Base-by-base conservation (phyloP, 2,329 filamentous ascomycete species). In the Didymosphaeria variabile region DNA sequence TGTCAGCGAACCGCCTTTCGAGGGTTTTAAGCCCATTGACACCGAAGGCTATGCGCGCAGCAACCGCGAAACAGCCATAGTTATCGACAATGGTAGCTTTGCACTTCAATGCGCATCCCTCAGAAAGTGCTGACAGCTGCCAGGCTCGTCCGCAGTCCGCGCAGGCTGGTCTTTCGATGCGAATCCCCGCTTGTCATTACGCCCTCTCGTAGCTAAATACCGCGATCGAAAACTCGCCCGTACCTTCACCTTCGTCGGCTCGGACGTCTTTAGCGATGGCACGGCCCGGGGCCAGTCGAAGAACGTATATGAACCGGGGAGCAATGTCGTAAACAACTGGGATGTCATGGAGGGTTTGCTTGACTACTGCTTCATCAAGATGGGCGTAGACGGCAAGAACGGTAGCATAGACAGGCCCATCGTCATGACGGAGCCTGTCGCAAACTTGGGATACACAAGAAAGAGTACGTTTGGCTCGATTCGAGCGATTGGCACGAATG, bases 101-200 rank as follows among this genome's bases (percentile, higher is more conserved):
- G 21, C 51, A 44, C 31, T 23, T 52, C 51, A 49, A 38, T 52
- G 51, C 52, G 56, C 34, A 53, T 55, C 26, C 54, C 49, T 32
- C 47, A 13, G 36, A 55, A 36, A 42, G 45, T 55, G 50, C 68
- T 71, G 58, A 77, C 59, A 52, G 32, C 26, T 46, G 23, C 31
- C 70, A 97, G 94, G 95, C 68, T 95, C 94, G 26, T 96, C 91
- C 56, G 85, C 90, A 34, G 88, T 97, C 61, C 93, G 96, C 79
- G 94, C 94, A 56, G 95, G 95, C 67, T 99, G 94, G 94, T 97
- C 94, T 8, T 97, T 97, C 75, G 94, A 98, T 73, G 83, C 88
- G 64, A 83, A 84, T n/a, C 95, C 95, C 1, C 88, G 92, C 65
- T 84, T 98, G 58, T 86, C 87, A 63, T 85, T 97, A 40, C 92